Conservation (phyloP, 495 filamentous ascomycete genomes). For the Tuber microsphaerosporum region DNA sequence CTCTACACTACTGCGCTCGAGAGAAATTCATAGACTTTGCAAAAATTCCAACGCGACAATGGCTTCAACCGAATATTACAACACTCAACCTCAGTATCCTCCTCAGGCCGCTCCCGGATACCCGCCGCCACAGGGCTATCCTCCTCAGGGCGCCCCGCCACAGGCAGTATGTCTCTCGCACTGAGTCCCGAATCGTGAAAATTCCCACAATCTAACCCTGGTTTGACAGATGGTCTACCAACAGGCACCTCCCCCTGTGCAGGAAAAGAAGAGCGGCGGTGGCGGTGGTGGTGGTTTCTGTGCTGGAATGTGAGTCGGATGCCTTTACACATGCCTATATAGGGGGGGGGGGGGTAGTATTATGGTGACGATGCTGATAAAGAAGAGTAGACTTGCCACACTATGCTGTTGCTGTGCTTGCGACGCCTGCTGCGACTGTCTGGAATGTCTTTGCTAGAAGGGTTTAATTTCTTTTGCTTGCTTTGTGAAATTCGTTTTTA, state of each 20-base stretch:
- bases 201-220: background rate
- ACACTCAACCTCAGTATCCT: conserved; percentile 27
- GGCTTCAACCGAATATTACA: conserved; percentile 30
- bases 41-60: conserved; percentile 11
- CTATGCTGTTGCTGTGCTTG: conserved; percentile 38
- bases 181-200: background rate
- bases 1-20: background rate
- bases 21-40: background rate
- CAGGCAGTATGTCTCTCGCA: conserved; percentile 13
- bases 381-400: conserved; percentile 27
- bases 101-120: conserved; percentile 18
- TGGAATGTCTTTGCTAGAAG: conserved; percentile 34
- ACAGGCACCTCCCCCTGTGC: conserved; percentile 19
- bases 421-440: conserved; percentile 36
- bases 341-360: background rate
- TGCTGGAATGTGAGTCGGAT: conserved; percentile 26
- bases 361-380: conserved; percentile 5
- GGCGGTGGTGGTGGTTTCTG: conserved; percentile 26
- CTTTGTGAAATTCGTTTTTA: background rate
- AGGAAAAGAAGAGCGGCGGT: conserved; percentile 10
- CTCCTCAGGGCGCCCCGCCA: conserved; percentile 18
- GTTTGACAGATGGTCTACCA: conserved; percentile 35
- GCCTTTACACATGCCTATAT: background rate
- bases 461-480: conserved; percentile 15
- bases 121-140: conserved; percentile 14